Conservation (phyloP, 2,329 filamentous ascomycete genomes). For the Colletotrichum musicola region DNA sequence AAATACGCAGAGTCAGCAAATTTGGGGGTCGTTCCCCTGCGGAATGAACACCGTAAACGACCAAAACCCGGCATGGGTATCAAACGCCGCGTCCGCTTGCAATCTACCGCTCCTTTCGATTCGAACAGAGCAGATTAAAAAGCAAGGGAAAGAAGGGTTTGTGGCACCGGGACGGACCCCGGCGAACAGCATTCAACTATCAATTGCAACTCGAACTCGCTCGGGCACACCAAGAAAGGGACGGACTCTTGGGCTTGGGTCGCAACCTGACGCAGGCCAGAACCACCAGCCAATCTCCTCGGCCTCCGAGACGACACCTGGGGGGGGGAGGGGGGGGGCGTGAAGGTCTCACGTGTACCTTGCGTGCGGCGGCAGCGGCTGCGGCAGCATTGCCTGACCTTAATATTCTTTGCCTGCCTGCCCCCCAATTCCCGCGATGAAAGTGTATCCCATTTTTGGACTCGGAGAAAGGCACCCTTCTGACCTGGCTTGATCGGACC, state of each 20-base stretch:
- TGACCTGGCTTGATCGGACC: constrained; percentile 13
- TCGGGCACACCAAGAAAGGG: constrained; percentile 37
- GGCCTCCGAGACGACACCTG: constrained; percentile 21
- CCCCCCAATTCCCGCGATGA: constrained; percentile 4
- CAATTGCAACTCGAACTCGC: constrained; percentile 18
- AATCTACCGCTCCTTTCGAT: constrained; percentile 7
- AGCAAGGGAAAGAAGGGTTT: constrained; percentile 6
- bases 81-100: constrained; percentile 22
- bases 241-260: constrained; percentile 35
- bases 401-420: constrained; percentile 2
- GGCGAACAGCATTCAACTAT: constrained; percentile 10
- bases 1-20: constrained; percentile 12
- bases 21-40: constrained; percentile 8
- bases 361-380: constrained; percentile 22
- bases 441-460: constrained; percentile 28
- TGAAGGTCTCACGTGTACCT: constrained; percentile 39
- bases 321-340: constrained; percentile 17
- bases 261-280: constrained; percentile 37
- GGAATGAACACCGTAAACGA: constrained; percentile 18
- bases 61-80: constrained; percentile 23
- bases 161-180: constrained; percentile 19
- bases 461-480: constrained; percentile 28
- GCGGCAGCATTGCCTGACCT: not conserved
- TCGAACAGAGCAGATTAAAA: not conserved
- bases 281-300: constrained; percentile 33